Base-by-base conservation (phyloP, 345 rosid species). In the Lumnitzera racemosa region DNA sequence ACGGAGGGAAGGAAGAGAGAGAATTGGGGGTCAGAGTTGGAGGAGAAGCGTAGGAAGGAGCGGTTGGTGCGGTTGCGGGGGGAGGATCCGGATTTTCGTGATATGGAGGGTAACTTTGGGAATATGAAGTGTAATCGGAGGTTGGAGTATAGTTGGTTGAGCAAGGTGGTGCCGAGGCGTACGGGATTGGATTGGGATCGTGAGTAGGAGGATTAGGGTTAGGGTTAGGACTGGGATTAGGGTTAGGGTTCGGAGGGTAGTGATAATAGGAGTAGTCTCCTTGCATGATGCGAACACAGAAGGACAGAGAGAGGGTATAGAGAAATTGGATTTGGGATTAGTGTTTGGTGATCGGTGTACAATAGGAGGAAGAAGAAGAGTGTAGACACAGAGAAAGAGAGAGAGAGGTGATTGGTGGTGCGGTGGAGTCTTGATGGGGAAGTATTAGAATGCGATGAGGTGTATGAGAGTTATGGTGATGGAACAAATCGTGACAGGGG, bases 101-200 rank as follows among this genome's bases (percentile, higher is more conserved):
- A 67, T 80, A 82, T 2, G 89, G 60, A 56, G 83, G 68, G 57
- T 80, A 84, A 65, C 66, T 84, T 46, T 72, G 76, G 14, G 85
- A 53, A 56, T 78, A 80, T 17, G n/a, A 53, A 10, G 91, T 55
- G 80, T 74, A 82, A 69, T 91, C 95, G n/a, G 77, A 47, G 15
- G 81, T 55, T 0, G 78, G 20, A 72, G 78, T 82, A 57, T 80
- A 72, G 64, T 86, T 55, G 47, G 70, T 51, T 58, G 67, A 63
- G 69, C 77, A 84, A 3, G 97, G 97, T 10, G 99, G 92, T 0
- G 97, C 96, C 0, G 99, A 90, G 0, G 99, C 97, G 80, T 79
- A 85, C 5, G 87, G 53, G 27, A 58, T 57, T 12, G 68, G 87
- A 58, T 70, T 36, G 62, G 58, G 86, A 63, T 84, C 90, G 46